Base-by-base conservation (phyloP, 768 basidiomycete species). In the Lentinula edodes region DNA sequence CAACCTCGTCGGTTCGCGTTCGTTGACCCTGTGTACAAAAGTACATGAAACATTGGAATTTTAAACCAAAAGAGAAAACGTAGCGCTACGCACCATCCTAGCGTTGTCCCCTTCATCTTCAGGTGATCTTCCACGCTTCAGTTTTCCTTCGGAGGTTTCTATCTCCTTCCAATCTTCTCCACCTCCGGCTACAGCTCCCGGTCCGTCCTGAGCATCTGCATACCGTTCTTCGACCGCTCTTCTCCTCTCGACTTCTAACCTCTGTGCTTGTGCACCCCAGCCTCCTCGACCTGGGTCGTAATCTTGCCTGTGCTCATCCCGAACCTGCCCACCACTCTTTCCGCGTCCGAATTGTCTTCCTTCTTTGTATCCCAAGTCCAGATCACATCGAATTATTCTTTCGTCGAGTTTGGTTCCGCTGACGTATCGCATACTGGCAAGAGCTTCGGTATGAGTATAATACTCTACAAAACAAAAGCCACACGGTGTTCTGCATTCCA, bases 391-490 rank as follows among this genome's bases (percentile, higher is more conserved):
- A 64, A 99, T 96, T 67, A 99, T 93, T 38, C 97, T 90, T 75
- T 99, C 97, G 74, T 99, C 97, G 20, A 99, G 86, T 77, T 98
- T 98, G 39, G 95, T 95, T n/a, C 96, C 97, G 55, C 91, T 94
- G 67, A 98, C 85, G 73, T 97, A 95, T 52, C 90, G 87, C 84
- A 98, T 88, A 64, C 90, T 88, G 45, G 94, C 91, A 43, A 97
- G 79, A 16, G 97, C 96, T 74, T 98, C 95, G 5, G 87, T 80
- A 69, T 98, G 94, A 9, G 93, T 93, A 72, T 98, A 98, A 72
- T 92, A 99, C 72, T 94, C 92, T 61, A 95, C 95, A 67, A 95
- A 98, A 76, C 96, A 95, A 73, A 97, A 95, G 23, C 96, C 90
- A 68, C 93, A 95, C 0, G 93, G 95, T 52, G 93, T 95, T 69